Conservation (phyloP, 352 stramenopile species). For the Globisporangium camurandrum region DNA sequence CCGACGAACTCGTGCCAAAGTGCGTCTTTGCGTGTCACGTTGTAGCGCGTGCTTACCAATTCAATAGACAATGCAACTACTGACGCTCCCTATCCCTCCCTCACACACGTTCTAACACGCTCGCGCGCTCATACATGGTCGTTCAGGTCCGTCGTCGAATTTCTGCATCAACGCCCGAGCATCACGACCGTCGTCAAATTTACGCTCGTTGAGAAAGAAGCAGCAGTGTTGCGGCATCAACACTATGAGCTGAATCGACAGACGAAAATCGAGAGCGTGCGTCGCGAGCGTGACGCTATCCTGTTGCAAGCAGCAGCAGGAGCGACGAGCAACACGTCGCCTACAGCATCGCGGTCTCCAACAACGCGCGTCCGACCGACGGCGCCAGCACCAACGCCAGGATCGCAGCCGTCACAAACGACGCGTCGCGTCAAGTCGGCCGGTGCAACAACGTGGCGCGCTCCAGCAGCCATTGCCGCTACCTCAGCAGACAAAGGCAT, state of each 20-base stretch:
- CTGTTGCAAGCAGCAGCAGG: neutral
- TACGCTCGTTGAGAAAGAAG: conserved; percentile 64
- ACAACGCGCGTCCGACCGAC: neutral
- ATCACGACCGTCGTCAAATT: conserved; percentile 28
- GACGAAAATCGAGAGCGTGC: conserved; percentile 49
- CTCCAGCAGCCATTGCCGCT: neutral
- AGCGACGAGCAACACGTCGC: too few relatives aligned
- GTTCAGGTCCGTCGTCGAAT: conserved; percentile 34
- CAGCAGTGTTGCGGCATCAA: conserved; percentile 55
- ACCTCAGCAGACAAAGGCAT: neutral
- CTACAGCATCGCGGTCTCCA: neutral
- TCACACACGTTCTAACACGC: too few relatives aligned
- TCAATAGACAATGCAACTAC: too few relatives aligned
- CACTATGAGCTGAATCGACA: conserved; percentile 65
- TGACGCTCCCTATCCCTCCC: too few relatives aligned
- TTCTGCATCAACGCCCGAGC: conserved; percentile 24
- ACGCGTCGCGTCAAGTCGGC: conserved; percentile 7
- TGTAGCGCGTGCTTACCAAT: neutral
- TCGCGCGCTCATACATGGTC: too few relatives aligned
- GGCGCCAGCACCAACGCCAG: neutral
- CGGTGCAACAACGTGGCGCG: conserved; percentile 1
- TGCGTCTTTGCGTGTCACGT: conserved; percentile 5
- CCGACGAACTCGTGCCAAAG: conserved; percentile 58
- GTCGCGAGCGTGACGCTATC: conserved; percentile 36
- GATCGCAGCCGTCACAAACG: conserved; percentile 5